These are phyloP conservation scores for Cercospora zeae-maydis DNA, from an alignment of 2,329 filamentous ascomycete species.

Conservation along the genomic window DNA sequence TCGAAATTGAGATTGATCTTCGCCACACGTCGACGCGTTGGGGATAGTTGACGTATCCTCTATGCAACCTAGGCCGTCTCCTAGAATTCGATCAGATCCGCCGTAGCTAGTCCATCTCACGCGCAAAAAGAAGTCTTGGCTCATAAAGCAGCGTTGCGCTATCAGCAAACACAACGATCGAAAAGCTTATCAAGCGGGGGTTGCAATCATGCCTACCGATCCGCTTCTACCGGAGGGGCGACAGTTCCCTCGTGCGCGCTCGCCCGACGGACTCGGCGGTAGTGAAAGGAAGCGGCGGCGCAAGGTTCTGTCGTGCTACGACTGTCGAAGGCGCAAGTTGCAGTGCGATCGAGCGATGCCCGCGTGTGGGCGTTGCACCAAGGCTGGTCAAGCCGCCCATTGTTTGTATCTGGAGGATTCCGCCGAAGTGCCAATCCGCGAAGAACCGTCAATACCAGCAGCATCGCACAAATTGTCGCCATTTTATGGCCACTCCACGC, in stretches of 20 bases:
- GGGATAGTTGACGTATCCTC: neutral
- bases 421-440: conserved; percentile 28
- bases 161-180: neutral
- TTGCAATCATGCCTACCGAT: conserved; percentile 20
- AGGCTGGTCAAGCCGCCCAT: conserved; percentile 41
- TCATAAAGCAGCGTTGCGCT: neutral
- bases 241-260: conserved; percentile 21
- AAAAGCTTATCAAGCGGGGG: neutral
- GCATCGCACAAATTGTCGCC: conserved; percentile 15
- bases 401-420: conserved; percentile 41
- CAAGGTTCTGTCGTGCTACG: conserved; percentile 47
- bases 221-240: conserved; percentile 23
- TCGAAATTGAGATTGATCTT: neutral
- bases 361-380: conserved; percentile 45
- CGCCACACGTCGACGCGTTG: neutral
- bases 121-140: neutral
- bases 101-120: neutral
- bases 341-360: conserved; percentile 47
- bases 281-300: conserved; percentile 44
- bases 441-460: conserved; percentile 17
- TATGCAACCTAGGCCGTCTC: neutral
- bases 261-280: conserved; percentile 21
- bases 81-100: neutral
- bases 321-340: conserved; percentile 47
- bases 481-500: conserved; percentile 34